These are phyloP conservation scores for Scedosporium apiospermum DNA, from an alignment of 2,329 filamentous ascomycete species.

Conservation along the genomic window DNA sequence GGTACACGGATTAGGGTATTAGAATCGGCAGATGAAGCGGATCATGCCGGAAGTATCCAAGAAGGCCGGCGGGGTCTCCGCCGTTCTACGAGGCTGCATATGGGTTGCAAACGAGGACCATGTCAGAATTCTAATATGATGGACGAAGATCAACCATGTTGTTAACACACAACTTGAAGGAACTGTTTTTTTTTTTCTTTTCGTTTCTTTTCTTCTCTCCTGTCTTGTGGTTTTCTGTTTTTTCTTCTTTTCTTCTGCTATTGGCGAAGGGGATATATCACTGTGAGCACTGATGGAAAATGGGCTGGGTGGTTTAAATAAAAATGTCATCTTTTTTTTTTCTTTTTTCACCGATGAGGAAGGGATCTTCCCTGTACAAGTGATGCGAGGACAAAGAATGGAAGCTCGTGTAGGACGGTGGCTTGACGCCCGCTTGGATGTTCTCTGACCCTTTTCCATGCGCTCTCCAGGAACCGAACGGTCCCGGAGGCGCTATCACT, in stretches of 20 bases:
- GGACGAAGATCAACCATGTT: background rate
- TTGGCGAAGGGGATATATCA: conserved; percentile 1
- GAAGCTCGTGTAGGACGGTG: conserved; percentile 12
- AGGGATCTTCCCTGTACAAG: background rate
- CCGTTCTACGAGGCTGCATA: too few species aligned
- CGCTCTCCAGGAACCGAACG: too few species aligned
- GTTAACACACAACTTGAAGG: too few species aligned
- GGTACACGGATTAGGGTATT: too few species aligned
- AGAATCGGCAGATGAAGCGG: too few species aligned
- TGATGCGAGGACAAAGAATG: background rate
- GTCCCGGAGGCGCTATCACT: too few species aligned
- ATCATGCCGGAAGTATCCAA: too few species aligned
- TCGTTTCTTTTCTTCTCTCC: background rate
- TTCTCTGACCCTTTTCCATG: too few species aligned
- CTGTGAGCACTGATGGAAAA: background rate
- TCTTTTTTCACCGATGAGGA: background rate
- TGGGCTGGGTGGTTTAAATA: background rate
- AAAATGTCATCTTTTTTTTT: conserved; percentile 3
- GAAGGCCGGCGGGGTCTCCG: too few species aligned
- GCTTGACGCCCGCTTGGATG: background rate
- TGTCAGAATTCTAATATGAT: background rate
- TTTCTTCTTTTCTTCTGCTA: background rate
- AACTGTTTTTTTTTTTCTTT: too few species aligned
- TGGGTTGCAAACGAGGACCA: background rate
- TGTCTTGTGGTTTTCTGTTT: background rate